Evolutionary conservation across 2,329 filamentous ascomycete genomes (phyloP).

Genomic region (Pestalotiopsis sp.): DNA sequence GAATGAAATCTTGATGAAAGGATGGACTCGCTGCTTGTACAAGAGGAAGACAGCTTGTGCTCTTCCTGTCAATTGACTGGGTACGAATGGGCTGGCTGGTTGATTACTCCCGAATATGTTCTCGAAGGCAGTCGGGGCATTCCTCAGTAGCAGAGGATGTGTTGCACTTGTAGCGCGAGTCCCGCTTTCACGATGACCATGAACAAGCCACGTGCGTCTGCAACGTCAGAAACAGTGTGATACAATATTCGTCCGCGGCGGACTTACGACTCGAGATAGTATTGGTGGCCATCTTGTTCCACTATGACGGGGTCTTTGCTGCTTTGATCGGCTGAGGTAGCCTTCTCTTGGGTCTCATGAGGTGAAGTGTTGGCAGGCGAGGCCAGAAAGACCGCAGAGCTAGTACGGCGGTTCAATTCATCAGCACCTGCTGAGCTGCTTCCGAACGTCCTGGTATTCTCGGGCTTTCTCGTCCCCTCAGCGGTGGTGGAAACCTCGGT

Average conservation of each 20-base stretch:
- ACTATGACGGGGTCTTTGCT: constrained; percentile 2
- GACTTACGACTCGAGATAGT: constrained; percentile 3
- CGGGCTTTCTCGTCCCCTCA: not conserved
- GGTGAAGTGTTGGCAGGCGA: not conserved
- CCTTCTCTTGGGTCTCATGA: not conserved
- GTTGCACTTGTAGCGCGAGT: not conserved
- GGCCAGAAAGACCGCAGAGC: too few relatives aligned
- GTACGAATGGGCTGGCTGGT: too few relatives aligned
- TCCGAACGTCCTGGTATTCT: not conserved
- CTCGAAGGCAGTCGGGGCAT: not conserved
- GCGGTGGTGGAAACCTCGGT: not conserved
- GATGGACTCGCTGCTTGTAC: not conserved
- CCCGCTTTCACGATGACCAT: not conserved
- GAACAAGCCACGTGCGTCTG: not conserved
- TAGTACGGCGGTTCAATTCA: not conserved
- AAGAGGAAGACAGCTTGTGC: not conserved
- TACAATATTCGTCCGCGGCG: too few relatives aligned
- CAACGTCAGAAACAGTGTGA: not conserved
- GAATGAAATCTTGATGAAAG: not conserved
- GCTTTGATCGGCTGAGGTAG: not conserved
- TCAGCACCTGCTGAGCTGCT: not conserved
- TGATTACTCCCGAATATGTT: not conserved
- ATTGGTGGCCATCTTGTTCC: constrained; percentile 1
- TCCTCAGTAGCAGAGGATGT: not conserved
- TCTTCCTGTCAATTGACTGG: not conserved